Conservation (phyloP, 179 eudicot genomes). For the Drosera spatulata region DNA sequence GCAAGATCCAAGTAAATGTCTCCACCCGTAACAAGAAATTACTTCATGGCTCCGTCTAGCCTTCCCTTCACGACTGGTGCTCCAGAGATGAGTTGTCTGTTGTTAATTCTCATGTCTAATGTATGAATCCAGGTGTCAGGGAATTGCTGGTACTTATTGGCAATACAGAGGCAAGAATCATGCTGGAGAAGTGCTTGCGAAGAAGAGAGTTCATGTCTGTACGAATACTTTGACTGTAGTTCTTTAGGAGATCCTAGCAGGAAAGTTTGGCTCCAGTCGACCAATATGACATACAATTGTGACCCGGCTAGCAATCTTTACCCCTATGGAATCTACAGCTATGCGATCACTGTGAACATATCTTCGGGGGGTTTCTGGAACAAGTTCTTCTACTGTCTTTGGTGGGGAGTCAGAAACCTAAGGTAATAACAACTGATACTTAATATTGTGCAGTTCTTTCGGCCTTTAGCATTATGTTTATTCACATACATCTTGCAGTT, state of each 20-base stretch:
- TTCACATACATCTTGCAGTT: constrained; percentile 23
- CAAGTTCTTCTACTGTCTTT: constrained; percentile 70
- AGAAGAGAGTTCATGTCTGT: constrained; percentile 26
- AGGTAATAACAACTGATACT: constrained; percentile 24
- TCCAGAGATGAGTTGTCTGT: background rate
- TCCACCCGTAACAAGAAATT: too few relatives aligned
- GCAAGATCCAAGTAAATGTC: too few relatives aligned
- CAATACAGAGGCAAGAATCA: constrained; percentile 58
- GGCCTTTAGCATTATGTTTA: too few relatives aligned
- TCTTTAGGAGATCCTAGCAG: constrained; percentile 14
- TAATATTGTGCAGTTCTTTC: too few relatives aligned
- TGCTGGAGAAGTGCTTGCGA: constrained; percentile 53
- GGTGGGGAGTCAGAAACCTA: constrained; percentile 80
- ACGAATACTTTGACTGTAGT: constrained; percentile 42
- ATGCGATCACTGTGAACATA: constrained; percentile 31
- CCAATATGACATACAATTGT: constrained; percentile 39
- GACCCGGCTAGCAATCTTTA: constrained; percentile 27
- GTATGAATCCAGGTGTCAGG: constrained; percentile 38
- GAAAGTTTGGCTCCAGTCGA: constrained; percentile 35
- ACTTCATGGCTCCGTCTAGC: background rate
- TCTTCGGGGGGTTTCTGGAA: constrained; percentile 33
- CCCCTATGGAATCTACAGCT: constrained; percentile 50
- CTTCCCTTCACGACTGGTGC: background rate
- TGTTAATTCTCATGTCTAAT: background rate
- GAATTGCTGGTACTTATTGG: constrained; percentile 61